Evolutionary conservation across 1,139 yeast genomes (phyloP).

Genomic region (Kodamaea suecica): DNA sequence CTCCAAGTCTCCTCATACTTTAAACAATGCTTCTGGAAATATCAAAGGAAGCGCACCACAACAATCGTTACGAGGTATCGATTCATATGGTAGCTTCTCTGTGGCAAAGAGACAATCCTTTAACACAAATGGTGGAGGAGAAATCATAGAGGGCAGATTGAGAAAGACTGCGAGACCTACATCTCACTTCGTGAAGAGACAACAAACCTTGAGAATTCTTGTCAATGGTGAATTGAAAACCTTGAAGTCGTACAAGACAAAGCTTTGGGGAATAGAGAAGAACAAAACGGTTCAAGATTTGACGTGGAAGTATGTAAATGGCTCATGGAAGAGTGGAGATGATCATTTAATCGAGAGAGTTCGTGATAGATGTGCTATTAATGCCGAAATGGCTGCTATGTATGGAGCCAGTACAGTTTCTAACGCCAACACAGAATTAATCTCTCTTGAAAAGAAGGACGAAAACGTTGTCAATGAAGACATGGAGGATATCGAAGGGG

Average conservation of each 20-base stretch:
- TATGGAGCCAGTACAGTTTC: constrained; percentile 23
- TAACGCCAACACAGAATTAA: too few relatives aligned
- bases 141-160: constrained; percentile 59
- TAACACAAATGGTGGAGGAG: constrained; percentile 30
- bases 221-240: constrained; percentile 60
- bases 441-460: too few relatives aligned
- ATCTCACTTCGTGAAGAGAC: constrained; percentile 38
- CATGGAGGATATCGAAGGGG: constrained; percentile 16
- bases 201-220: constrained; percentile 63
- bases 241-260: constrained; percentile 62
- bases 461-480: too few relatives aligned
- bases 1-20: constrained; percentile 35
- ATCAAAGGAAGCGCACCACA: constrained; percentile 37
- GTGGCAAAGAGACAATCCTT: constrained; percentile 9
- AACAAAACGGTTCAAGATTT: constrained; percentile 58
- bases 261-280: constrained; percentile 88
- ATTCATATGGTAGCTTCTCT: constrained; percentile 35
- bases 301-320: constrained; percentile 58
- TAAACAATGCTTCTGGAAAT: constrained; percentile 30
- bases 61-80: constrained; percentile 28
- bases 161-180: constrained; percentile 50
- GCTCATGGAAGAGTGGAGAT: constrained; percentile 80
- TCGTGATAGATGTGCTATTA: constrained; percentile 14
- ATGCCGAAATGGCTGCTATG: constrained; percentile 9
- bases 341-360: constrained; percentile 72